Evolutionary conservation across 352 stramenopile genomes (phyloP).

Genomic region (Aphanomyces stellatus): DNA sequence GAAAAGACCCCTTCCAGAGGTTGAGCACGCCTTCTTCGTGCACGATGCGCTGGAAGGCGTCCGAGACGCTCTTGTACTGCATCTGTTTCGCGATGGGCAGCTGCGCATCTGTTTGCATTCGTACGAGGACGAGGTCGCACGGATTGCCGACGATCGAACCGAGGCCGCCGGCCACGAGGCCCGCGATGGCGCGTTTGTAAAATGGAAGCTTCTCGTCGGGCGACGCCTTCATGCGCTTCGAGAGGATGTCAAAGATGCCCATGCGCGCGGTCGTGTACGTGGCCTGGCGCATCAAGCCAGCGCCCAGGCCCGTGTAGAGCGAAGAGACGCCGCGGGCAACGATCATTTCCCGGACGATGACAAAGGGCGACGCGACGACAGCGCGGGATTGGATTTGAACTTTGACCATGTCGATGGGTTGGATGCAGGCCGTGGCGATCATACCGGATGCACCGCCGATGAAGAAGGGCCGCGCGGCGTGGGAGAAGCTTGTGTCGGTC

Average conservation of each 20-base stretch:
- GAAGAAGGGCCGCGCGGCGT: not conserved
- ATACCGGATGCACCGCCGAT: constrained; percentile 1
- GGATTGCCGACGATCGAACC: constrained; percentile 43
- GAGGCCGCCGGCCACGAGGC: not conserved
- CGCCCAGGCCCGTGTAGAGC: not conserved
- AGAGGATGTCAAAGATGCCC: constrained; percentile 2
- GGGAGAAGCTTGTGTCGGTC: not conserved
- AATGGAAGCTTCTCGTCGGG: not conserved
- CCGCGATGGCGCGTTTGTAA: not conserved
- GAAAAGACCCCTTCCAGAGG: constrained; percentile 79
- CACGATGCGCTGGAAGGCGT: constrained; percentile 62
- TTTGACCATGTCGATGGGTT: constrained; percentile 9
- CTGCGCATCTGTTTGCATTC: constrained; percentile 56
- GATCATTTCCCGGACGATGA: not conserved
- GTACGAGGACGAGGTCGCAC: constrained; percentile 80
- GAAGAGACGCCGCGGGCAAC: not conserved
- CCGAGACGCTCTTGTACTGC: constrained; percentile 46
- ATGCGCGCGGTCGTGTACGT: constrained; percentile 4
- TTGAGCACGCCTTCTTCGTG: constrained; percentile 53
- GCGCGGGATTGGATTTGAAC: constrained; percentile 3
- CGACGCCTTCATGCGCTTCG: not conserved
- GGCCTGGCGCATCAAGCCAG: not conserved
- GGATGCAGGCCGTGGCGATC: not conserved
- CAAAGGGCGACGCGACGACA: not conserved
- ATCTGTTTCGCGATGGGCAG: constrained; percentile 27